Conservation (phyloP, 768 basidiomycete genomes). For the Candolleomyces aberdarensis region DNA sequence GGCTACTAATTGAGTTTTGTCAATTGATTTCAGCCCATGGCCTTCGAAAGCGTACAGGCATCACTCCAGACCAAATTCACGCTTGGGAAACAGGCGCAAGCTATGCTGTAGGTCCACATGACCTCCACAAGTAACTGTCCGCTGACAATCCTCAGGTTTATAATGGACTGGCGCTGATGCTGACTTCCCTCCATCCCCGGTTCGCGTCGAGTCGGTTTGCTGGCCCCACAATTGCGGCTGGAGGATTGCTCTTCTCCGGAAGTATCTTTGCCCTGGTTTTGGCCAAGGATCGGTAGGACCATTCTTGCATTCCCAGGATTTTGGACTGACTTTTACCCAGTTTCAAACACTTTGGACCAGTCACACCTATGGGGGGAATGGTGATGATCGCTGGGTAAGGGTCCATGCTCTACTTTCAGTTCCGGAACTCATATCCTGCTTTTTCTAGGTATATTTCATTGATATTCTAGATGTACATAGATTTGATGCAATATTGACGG, state of each 20-base stretch:
- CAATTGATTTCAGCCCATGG: conserved; percentile 42
- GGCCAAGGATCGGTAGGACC: conserved; percentile 37
- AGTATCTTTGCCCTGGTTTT: conserved; percentile 57
- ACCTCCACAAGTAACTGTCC: not conserved
- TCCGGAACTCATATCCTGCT: not conserved
- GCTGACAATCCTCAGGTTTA: conserved; percentile 41
- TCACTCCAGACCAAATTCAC: conserved; percentile 49
- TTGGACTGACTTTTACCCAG: conserved; percentile 14
- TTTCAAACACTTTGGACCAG: conserved; percentile 53
- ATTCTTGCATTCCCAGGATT: not conserved
- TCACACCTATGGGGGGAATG: conserved; percentile 65
- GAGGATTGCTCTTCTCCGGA: conserved; percentile 59
- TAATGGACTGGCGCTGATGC: conserved; percentile 65
- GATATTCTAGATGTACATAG: conserved; percentile 5
- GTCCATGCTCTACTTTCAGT: not conserved
- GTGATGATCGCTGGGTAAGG: conserved; percentile 68
- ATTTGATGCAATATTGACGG: not conserved
- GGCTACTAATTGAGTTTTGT: not conserved
- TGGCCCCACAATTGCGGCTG: conserved; percentile 61
- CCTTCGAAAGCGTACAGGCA: conserved; percentile 43
- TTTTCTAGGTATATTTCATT: conserved; percentile 13
- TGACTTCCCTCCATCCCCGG: conserved; percentile 59
- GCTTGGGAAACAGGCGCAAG: conserved; percentile 63
- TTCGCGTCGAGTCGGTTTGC: conserved; percentile 61
- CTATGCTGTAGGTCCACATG: conserved; percentile 49